These are phyloP conservation scores for Bonia amplexicaulis DNA, from an alignment of 176 grass and related monocot genomes.

Conservation along the genomic window DNA sequence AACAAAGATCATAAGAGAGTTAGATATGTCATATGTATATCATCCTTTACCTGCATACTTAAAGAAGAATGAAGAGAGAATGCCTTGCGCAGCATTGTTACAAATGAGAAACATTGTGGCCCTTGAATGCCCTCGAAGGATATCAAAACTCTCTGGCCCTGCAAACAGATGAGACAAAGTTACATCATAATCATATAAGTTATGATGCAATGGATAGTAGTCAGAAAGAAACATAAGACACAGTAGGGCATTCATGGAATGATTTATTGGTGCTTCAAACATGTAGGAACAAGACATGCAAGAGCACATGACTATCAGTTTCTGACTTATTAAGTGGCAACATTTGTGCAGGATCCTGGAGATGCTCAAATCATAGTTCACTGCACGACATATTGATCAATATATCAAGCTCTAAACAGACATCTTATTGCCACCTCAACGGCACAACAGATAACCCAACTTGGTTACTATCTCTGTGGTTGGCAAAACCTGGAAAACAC, in stretches of 20 bases:
- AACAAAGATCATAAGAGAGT: conserved; percentile 5
- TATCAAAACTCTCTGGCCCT: conserved; percentile 95
- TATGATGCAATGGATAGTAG: conserved; percentile 19
- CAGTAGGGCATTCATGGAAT: neutral
- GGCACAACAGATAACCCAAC: neutral
- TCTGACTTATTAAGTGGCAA: neutral
- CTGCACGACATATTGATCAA: neutral
- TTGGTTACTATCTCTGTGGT: neutral
- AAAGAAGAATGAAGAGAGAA: conserved; percentile 99
- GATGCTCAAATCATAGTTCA: neutral
- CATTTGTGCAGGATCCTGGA: neutral
- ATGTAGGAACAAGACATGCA: neutral
- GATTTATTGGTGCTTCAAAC: neutral
- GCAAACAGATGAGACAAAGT: conserved; percentile 28
- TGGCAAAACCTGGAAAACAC: neutral
- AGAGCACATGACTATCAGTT: neutral
- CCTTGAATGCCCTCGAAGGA: conserved; percentile 87
- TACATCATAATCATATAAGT: conserved; percentile 35
- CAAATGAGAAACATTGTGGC: conserved; percentile 93
- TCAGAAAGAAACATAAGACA: conserved; percentile 8
- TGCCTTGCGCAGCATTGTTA: conserved; percentile 99
- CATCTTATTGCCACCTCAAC: neutral
- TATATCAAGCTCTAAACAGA: conserved; percentile 13
- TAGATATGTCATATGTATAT: neutral
- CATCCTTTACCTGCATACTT: conserved; percentile 88